phyloP scores from a whole-genome alignment of 2,329 filamentous ascomycete species.

The Claviceps fusiformis region DNA sequence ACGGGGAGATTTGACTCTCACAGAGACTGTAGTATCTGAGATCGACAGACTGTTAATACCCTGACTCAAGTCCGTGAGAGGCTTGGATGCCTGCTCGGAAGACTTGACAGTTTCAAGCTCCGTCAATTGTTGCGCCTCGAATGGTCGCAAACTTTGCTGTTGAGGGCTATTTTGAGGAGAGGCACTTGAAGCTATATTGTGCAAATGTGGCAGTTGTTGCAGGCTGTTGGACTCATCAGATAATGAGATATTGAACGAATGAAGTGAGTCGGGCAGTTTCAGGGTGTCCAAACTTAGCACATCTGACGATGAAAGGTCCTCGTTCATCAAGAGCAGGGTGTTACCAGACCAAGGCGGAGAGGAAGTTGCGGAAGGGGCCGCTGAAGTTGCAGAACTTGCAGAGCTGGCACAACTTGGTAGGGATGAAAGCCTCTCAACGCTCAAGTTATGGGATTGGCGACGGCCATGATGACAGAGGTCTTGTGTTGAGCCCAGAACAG shows the following conservation, averaged over 20 bases:
- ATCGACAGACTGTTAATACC: not conserved
- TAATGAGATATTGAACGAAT: not conserved
- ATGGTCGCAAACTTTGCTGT: not conserved
- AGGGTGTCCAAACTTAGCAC: not conserved
- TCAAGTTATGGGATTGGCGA: not conserved
- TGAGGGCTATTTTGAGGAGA: not conserved
- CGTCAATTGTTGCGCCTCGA: not conserved
- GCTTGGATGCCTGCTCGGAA: not conserved
- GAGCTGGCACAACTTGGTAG: not conserved
- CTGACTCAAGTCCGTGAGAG: not conserved
- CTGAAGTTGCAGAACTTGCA: not conserved
- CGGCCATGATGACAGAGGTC: not conserved
- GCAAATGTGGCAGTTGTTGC: not conserved
- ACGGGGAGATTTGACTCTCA: not conserved
- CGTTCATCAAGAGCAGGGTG: constrained; percentile 1
- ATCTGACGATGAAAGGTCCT: not conserved
- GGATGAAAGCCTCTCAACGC: not conserved
- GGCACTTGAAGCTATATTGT: not conserved
- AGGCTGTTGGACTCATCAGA: not conserved
- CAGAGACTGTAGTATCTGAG: not conserved
- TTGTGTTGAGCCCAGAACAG: not conserved
- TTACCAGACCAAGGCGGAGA: not conserved
- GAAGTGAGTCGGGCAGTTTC: not conserved
- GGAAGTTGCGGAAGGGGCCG: not conserved
- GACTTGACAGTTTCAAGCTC: not conserved